A percentile compares a stretch with the other conserved stretches of the same genome.
Evolutionary conservation across 495 filamentous ascomycete species (phyloP).

Genomic region (Annulohypoxylon maeteangense): DNA sequence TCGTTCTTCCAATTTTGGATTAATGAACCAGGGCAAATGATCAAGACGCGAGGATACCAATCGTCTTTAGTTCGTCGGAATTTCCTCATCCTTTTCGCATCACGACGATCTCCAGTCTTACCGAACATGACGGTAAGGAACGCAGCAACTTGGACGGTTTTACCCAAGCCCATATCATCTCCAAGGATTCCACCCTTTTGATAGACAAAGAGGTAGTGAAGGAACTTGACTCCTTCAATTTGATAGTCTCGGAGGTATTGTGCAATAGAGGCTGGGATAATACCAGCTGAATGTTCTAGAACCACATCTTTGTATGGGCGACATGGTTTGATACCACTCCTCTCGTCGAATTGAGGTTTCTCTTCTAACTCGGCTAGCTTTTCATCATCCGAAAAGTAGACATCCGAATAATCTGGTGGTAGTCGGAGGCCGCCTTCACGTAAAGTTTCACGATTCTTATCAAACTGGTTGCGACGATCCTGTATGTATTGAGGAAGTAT

Average conservation of each 20-base stretch:
- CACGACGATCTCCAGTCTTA: slow-evolving; percentile 91
- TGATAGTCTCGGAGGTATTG: slow-evolving; percentile 96
- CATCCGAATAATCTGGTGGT: slow-evolving; percentile 80
- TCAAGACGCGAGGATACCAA: slow-evolving; percentile 90
- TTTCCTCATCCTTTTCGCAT: slow-evolving; percentile 91
- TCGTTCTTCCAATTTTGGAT: slow-evolving; percentile 93
- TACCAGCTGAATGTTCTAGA: slow-evolving; percentile 77
- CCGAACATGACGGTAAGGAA: slow-evolving; percentile 94
- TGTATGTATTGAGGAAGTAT: slow-evolving; percentile 58
- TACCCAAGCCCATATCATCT: slow-evolving; percentile 97
- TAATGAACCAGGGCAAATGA: slow-evolving; percentile 88
- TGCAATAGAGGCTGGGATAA: slow-evolving; percentile 90
- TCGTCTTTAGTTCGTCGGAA: slow-evolving; percentile 67
- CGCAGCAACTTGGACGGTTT: slow-evolving; percentile 96
- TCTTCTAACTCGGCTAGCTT: slow-evolving; percentile 69
- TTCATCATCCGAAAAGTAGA: slow-evolving; percentile 91
- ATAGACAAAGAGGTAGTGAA: slow-evolving; percentile 91
- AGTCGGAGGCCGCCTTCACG: slow-evolving; percentile 76
- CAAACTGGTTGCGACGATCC: slow-evolving; percentile 67
- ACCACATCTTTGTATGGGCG: slow-evolving; percentile 78
- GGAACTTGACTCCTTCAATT: slow-evolving; percentile 82
- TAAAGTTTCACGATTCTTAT: slow-evolving; percentile 65
- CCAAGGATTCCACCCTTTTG: slow-evolving; percentile 91
- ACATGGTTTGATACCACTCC: slow-evolving; percentile 65
- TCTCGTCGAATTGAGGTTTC: slow-evolving; percentile 71